Evolutionary conservation across 2,329 filamentous ascomycete genomes (phyloP).

Genomic region (Fusarium tjaetaba): DNA sequence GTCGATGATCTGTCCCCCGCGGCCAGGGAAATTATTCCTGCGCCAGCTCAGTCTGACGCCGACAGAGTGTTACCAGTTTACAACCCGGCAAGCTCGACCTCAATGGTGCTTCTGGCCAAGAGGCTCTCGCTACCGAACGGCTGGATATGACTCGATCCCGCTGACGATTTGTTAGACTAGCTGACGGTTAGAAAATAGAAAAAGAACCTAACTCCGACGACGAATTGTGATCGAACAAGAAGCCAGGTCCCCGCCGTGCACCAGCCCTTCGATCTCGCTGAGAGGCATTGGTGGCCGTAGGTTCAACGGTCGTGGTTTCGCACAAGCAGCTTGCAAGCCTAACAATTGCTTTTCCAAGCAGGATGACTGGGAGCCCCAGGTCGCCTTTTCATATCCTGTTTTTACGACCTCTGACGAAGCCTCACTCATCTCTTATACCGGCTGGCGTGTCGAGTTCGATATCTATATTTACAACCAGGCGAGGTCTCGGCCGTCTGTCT

Average conservation of each 20-base stretch:
- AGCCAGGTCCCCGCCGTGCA: not conserved
- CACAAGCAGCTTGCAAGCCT: not conserved
- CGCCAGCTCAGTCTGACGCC: not conserved
- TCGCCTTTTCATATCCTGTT: too few relatives aligned
- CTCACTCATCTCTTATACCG: too few relatives aligned
- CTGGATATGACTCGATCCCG: not conserved
- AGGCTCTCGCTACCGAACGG: not conserved
- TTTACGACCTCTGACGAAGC: too few relatives aligned
- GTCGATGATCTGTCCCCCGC: not conserved
- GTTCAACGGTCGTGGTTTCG: not conserved
- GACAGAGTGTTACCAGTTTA: not conserved
- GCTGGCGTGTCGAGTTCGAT: too few relatives aligned
- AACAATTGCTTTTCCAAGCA: fast-evolving
- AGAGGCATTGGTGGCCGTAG: not conserved
- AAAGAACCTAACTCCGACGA: not conserved
- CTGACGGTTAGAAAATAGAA: not conserved
- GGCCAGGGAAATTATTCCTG: not conserved
- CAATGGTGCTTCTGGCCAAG: not conserved
- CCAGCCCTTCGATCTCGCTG: not conserved
- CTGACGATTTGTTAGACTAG: not conserved
- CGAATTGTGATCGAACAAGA: not conserved
- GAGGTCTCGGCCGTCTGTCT: too few relatives aligned
- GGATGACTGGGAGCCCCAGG: not conserved
- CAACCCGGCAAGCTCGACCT: not conserved
- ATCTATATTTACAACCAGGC: too few relatives aligned